Evolutionary conservation across 768 basidiomycete genomes (phyloP).

Genomic region (Lanmaoa rubissima): DNA sequence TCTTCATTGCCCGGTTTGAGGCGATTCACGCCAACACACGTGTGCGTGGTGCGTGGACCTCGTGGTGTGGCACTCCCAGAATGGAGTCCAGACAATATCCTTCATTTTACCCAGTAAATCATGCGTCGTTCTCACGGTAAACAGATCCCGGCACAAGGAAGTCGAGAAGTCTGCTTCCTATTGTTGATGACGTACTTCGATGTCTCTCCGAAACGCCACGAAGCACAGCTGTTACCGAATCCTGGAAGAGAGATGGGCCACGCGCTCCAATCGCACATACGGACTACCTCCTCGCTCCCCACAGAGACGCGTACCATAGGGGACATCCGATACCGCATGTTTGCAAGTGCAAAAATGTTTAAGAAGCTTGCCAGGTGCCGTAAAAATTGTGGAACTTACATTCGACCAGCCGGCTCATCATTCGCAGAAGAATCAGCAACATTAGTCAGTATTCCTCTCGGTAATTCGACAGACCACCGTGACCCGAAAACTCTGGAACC

Average conservation of each 20-base stretch:
- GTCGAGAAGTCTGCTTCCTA: slow-evolving; percentile 18
- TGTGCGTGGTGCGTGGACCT: slow-evolving; percentile 14
- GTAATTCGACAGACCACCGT: slow-evolving; percentile 3
- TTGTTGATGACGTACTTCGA: slow-evolving; percentile 17
- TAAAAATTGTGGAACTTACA: slow-evolving; percentile 14
- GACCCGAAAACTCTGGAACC: neutral
- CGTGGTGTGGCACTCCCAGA: slow-evolving; percentile 11
- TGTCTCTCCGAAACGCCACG: slow-evolving; percentile 21
- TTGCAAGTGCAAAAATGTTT: neutral
- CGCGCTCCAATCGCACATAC: neutral
- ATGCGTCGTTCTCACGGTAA: slow-evolving; percentile 11
- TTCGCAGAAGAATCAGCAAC: slow-evolving; percentile 11
- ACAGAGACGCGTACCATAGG: neutral
- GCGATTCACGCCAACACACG: slow-evolving; percentile 4
- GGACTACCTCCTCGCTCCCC: neutral
- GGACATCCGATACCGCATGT: neutral
- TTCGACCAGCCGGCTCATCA: slow-evolving; percentile 3
- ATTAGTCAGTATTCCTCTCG: slow-evolving; percentile 17
- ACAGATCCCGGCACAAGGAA: slow-evolving; percentile 20
- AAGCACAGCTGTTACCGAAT: slow-evolving; percentile 15
- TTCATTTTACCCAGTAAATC: slow-evolving; percentile 4
- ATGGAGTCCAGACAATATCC: neutral
- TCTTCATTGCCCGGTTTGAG: neutral
- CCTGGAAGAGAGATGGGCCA: neutral
- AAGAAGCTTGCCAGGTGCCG: slow-evolving; percentile 14